These are phyloP conservation scores for Penicillium taxi DNA, from an alignment of 495 filamentous ascomycete species.

Conservation along the genomic window DNA sequence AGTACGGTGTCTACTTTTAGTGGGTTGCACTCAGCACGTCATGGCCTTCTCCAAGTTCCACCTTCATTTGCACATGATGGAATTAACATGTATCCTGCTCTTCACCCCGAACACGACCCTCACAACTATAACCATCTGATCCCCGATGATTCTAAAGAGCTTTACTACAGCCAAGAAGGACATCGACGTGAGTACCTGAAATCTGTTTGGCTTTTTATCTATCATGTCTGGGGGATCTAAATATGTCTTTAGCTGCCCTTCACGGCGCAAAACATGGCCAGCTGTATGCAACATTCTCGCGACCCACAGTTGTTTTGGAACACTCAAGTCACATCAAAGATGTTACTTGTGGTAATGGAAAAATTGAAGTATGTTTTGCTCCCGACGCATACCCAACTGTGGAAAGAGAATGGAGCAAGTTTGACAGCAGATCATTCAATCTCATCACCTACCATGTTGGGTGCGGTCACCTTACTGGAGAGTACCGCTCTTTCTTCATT, in stretches of 20 bases:
- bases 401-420: neutral
- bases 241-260: neutral
- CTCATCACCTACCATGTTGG: constrained; percentile 3
- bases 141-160: neutral
- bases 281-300: constrained; percentile 1
- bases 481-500: constrained; percentile 1
- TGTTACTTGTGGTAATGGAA: neutral
- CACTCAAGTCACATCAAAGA: constrained; percentile 2
- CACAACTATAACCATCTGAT: neutral
- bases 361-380: constrained; percentile 4
- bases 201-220: neutral
- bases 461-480: neutral
- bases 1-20: neutral
- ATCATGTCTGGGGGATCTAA: too few species aligned
- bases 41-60: constrained; percentile 1
- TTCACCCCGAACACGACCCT: constrained; percentile 1
- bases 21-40: neutral
- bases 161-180: constrained; percentile 5
- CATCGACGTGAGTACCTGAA: constrained; percentile 3
- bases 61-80: constrained; percentile 1
- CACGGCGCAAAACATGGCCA: constrained; percentile 5
- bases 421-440: neutral
- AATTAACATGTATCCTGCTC: constrained; percentile 1
- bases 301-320: constrained; percentile 1
- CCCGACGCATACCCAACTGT: neutral